phyloP scores from a whole-genome alignment of 768 basidiomycete genomes.

The Strobilomyces echinocephalus region DNA sequence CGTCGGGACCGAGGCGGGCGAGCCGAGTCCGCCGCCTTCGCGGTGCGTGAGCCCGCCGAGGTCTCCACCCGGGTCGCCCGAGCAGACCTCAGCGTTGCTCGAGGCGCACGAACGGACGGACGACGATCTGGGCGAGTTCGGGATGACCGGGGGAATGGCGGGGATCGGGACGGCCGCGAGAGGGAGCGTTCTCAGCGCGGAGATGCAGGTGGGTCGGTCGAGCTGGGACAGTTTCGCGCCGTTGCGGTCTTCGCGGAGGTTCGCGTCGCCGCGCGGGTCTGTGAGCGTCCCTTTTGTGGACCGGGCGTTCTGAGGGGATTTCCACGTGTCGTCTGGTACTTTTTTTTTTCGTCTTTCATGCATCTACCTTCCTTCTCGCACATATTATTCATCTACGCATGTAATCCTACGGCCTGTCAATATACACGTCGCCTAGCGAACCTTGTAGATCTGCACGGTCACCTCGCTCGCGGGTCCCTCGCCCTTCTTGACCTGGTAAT shows the following conservation, averaged over 20 bases:
- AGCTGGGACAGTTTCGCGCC: conserved; percentile 13
- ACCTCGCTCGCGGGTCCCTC: conserved; percentile 36
- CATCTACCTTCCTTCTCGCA: too few relatives aligned
- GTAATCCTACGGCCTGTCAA: conserved; percentile 8
- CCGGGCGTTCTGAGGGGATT: conserved; percentile 4
- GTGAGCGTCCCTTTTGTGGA: not conserved
- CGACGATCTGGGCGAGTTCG: conserved; percentile 21
- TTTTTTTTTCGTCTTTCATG: not conserved
- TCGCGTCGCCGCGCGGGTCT: not conserved
- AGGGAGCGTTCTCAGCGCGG: conserved; percentile 25
- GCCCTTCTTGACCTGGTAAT: conserved; percentile 50
- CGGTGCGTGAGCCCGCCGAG: conserved; percentile 6
- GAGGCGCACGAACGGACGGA: conserved; percentile 25
- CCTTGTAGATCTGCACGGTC: conserved; percentile 75
- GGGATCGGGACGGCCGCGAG: conserved; percentile 43
- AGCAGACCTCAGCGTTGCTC: conserved; percentile 30
- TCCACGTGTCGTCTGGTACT: too few relatives aligned
- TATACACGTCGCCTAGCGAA: conserved; percentile 42
- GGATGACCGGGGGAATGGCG: conserved; percentile 34
- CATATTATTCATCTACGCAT: not conserved
- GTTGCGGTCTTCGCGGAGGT: conserved; percentile 4
- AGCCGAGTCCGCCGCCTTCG: conserved; percentile 9
- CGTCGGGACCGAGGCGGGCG: conserved; percentile 24
- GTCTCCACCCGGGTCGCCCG: conserved; percentile 28
- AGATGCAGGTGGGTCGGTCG: conserved; percentile 7